Conservation (phyloP, 2,329 filamentous ascomycete genomes). For the Botrytis sinoallii region DNA sequence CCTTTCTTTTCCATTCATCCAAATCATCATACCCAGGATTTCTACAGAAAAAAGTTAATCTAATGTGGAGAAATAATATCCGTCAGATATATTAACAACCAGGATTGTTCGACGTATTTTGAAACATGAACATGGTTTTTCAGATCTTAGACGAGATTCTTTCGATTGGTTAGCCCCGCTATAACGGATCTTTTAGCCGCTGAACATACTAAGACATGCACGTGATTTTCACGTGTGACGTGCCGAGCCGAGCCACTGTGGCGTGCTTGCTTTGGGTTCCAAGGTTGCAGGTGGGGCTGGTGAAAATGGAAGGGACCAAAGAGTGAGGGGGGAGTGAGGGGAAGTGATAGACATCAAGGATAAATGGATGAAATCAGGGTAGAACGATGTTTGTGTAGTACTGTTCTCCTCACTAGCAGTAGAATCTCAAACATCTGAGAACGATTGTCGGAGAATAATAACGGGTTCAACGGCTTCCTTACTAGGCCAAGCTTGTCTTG, state of each 20-base stretch:
- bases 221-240: background rate
- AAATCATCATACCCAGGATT: background rate
- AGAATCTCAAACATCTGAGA: background rate
- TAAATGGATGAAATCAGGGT: background rate
- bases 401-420: background rate
- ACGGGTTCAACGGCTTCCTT: background rate
- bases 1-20: background rate
- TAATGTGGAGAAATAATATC: slow-evolving; percentile 11
- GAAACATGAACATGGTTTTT: slow-evolving; percentile 3
- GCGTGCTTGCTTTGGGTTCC: background rate
- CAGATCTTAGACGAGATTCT: background rate
- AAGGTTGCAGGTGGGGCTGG: background rate
- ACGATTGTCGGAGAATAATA: background rate
- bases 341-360: background rate
- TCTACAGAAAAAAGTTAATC: slow-evolving; percentile 1
- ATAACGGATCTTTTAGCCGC: background rate
- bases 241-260: background rate
- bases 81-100: slow-evolving; percentile 15
- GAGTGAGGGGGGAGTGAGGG: background rate
- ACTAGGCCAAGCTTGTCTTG: background rate
- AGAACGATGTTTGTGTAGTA: background rate
- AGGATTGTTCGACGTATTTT: background rate
- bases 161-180: background rate
- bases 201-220: fast-evolving
- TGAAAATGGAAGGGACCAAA: background rate